Evolutionary conservation across 768 basidiomycete genomes (phyloP).

Genomic region (Candolleomyces efflorescens): DNA sequence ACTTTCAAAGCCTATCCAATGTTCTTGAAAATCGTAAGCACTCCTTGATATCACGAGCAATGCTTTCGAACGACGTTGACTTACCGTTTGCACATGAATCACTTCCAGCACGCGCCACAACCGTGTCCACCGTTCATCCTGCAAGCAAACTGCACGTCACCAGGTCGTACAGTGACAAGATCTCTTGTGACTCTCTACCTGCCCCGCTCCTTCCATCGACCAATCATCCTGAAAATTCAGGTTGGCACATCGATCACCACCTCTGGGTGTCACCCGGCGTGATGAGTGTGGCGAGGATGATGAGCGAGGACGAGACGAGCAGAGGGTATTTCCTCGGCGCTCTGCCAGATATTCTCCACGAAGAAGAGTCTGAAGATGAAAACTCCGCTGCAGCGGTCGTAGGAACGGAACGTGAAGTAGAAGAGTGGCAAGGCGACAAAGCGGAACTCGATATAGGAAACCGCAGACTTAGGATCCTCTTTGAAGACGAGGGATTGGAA

Average conservation of each 20-base stretch:
- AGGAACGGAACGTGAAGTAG: neutral
- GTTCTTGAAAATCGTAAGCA: neutral
- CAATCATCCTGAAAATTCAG: neutral
- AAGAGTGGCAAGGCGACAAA: conserved; percentile 11
- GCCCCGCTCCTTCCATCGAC: conserved; percentile 2
- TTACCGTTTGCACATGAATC: neutral
- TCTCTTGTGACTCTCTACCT: conserved; percentile 1
- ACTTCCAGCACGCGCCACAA: neutral
- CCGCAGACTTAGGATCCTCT: conserved; percentile 7
- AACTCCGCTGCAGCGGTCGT: neutral
- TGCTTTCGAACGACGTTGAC: neutral
- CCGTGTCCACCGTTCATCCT: neutral
- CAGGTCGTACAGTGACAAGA: neutral
- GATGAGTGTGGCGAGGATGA: neutral
- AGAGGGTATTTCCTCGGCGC: conserved; percentile 3
- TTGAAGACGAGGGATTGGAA: conserved; percentile 8
- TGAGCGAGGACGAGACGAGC: neutral
- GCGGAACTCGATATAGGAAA: conserved; percentile 10
- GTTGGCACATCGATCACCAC: conserved; percentile 3
- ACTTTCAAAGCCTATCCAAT: conserved; percentile 2
- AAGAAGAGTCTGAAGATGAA: neutral
- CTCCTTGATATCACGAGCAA: too few relatives aligned
- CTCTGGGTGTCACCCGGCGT: conserved; percentile 1
- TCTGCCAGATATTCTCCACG: neutral
- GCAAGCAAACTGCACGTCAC: neutral